Conservation (phyloP, 192 early-diverging fungal species). For the Funneliformis geosporum region DNA sequence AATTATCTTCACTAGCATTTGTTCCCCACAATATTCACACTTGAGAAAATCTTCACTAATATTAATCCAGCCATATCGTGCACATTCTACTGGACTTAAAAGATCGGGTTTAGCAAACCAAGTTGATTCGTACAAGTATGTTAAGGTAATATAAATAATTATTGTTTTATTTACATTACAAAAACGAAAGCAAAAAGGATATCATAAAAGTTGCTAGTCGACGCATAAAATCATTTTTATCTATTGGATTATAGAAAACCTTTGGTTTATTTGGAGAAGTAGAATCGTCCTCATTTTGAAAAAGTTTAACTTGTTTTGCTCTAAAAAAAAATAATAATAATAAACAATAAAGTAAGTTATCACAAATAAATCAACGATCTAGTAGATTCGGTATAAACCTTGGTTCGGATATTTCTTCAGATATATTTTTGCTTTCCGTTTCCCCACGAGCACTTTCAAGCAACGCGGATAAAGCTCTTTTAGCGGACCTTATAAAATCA, state of each 20-base stretch:
- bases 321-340: background rate
- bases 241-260: slow-evolving; percentile 19
- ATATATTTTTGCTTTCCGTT: background rate
- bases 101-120: slow-evolving; percentile 22
- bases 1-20: slow-evolving; percentile 8
- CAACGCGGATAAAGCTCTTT: slow-evolving; percentile 1
- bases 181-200: slow-evolving; percentile 20
- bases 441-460: background rate
- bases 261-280: background rate
- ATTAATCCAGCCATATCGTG: slow-evolving; percentile 27
- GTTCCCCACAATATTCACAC: slow-evolving; percentile 20
- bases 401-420: background rate
- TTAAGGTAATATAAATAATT: background rate
- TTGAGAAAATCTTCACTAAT: slow-evolving; percentile 4
- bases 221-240: slow-evolving; percentile 13
- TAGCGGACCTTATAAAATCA: background rate
- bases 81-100: slow-evolving; percentile 24
- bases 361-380: background rate
- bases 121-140: slow-evolving; percentile 4
- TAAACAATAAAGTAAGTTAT: background rate
- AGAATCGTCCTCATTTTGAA: background rate
- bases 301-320: background rate
- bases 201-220: slow-evolving; percentile 26
- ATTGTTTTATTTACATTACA: background rate
- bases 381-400: background rate